A percentile compares a stretch with the other conserved stretches of the same genome.
These are phyloP conservation scores for Cytospora piceicola DNA, from an alignment of 2,329 filamentous ascomycete genomes.

Conservation along the genomic window DNA sequence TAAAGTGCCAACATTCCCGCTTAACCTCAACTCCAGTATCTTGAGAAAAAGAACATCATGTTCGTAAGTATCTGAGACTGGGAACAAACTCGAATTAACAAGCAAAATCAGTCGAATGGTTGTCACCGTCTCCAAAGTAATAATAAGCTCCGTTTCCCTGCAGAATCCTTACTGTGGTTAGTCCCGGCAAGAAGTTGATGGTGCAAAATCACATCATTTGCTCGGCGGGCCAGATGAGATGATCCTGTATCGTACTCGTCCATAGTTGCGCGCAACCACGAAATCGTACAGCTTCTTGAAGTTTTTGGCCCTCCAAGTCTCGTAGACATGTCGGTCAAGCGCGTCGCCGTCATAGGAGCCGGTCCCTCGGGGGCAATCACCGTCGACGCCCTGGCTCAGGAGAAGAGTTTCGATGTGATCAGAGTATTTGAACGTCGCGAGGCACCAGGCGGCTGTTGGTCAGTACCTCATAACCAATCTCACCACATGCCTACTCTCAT, in stretches of 20 bases:
- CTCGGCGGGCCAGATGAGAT: slow-evolving; percentile 4
- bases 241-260: background rate
- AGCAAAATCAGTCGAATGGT: background rate
- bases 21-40: background rate
- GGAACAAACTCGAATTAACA: background rate
- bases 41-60: background rate
- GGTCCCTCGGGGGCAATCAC: slow-evolving; percentile 62
- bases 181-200: slow-evolving; percentile 18
- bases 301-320: background rate
- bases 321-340: slow-evolving; percentile 28
- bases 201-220: slow-evolving; percentile 20
- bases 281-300: background rate
- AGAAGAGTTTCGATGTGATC: slow-evolving; percentile 58
- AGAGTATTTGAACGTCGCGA: slow-evolving; percentile 63
- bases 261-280: background rate
- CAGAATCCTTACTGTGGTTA: slow-evolving; percentile 10
- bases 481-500: background rate
- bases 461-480: slow-evolving; percentile 31
- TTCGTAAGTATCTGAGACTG: too few relatives aligned
- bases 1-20: background rate
- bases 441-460: slow-evolving; percentile 60
- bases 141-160: slow-evolving; percentile 2
- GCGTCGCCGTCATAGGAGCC: slow-evolving; percentile 60
- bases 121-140: background rate
- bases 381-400: slow-evolving; percentile 59